Percentiles rank a stretch among this genome's conserved stretches.
These are phyloP conservation scores for Pulveroboletus sp. DNA, from an alignment of 1,284 basidiomycete species.

Conservation along the genomic window DNA sequence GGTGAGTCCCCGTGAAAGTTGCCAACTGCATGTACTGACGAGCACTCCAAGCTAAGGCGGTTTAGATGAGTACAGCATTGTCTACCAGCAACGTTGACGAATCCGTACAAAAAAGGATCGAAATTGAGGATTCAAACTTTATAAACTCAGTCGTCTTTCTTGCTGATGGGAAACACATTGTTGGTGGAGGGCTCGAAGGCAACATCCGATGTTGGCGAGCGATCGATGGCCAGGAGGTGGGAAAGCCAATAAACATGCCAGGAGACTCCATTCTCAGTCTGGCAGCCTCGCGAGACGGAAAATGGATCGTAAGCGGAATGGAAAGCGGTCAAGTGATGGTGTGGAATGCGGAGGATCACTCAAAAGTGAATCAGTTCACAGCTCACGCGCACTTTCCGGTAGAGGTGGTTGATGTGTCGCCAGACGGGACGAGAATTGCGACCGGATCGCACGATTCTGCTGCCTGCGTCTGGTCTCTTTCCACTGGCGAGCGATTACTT, in stretches of 20 bases:
- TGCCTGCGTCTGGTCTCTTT: conserved; percentile 4
- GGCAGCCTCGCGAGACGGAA: conserved; percentile 7
- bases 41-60: no score
- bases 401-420: conserved; percentile 10
- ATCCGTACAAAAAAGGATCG: not conserved
- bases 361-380: not conserved
- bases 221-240: conserved; percentile 5
- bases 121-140: not conserved
- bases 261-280: not conserved
- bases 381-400: not conserved
- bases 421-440: conserved; percentile 3
- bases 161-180: not conserved
- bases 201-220: conserved; percentile 4
- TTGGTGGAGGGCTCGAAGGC: conserved; percentile 6
- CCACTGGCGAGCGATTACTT: conserved; percentile 3
- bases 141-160: conserved; percentile 6
- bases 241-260: not conserved
- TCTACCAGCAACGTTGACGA: not conserved
- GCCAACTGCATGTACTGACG: no score
- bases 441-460: conserved; percentile 12
- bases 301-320: conserved; percentile 7
- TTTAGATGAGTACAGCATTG: not conserved
- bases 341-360: conserved; percentile 1
- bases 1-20: no score
- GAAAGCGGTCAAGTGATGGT: not conserved